Evolutionary conservation across 2,329 filamentous ascomycete genomes (phyloP).

Genomic region (Boeremia lycopersici): DNA sequence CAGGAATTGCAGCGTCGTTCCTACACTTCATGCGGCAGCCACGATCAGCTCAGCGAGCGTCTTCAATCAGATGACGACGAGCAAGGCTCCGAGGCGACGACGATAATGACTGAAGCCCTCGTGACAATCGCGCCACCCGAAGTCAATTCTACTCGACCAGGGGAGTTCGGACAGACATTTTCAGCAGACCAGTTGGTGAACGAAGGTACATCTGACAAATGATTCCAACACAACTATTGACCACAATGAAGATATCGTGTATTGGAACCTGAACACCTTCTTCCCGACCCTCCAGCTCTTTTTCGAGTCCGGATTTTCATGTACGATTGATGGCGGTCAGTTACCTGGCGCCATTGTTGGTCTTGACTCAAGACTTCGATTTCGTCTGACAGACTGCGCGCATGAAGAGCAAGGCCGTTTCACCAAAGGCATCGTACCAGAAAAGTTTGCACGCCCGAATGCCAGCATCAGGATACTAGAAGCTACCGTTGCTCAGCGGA

Average conservation of each 20-base stretch:
- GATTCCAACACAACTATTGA: neutral
- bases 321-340: slow-evolving; percentile 28
- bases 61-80: slow-evolving; percentile 26
- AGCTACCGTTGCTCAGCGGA: slow-evolving; percentile 26
- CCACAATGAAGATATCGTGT: slow-evolving; percentile 24
- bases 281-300: slow-evolving; percentile 39
- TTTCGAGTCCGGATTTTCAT: slow-evolving; percentile 37
- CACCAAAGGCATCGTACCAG: slow-evolving; percentile 21
- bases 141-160: slow-evolving; percentile 9
- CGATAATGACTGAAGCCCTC: slow-evolving; percentile 19
- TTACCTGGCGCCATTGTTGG: slow-evolving; percentile 24
- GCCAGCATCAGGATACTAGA: slow-evolving; percentile 29
- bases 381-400: slow-evolving; percentile 35
- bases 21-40: slow-evolving; percentile 7
- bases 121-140: neutral
- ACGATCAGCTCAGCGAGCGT: slow-evolving; percentile 29
- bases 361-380: slow-evolving; percentile 34
- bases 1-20: slow-evolving; percentile 28
- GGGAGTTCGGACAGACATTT: slow-evolving; percentile 18
- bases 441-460: slow-evolving; percentile 13
- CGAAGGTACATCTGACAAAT: slow-evolving; percentile 22
- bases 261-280: slow-evolving; percentile 39
- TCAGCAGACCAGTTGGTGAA: slow-evolving; percentile 21
- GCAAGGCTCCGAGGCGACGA: slow-evolving; percentile 28
- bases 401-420: slow-evolving; percentile 35